Evolutionary conservation across 768 basidiomycete genomes (phyloP), one percentile per base, ranked within the genome.

Genomic region (Kwoniella newhampshirensis): DNA sequence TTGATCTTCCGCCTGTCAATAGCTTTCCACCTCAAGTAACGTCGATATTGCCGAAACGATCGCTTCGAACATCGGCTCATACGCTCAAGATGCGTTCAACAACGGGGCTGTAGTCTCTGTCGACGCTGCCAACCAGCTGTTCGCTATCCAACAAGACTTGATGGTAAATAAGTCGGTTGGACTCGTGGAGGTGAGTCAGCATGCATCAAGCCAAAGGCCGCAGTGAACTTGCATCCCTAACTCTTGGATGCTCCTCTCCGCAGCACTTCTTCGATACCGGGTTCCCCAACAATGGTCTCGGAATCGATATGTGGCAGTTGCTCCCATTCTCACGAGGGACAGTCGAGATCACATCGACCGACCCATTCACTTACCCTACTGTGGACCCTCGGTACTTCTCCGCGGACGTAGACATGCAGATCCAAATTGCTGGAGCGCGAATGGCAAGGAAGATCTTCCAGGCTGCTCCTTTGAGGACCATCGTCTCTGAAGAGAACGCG

Each of bases 371-470:
- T 57, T 66, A 78, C 23, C 85, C 85, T 5, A 69, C 81, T 41
- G 83, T 88, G 67, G 84, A 88, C 73, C 87, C 87, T 4, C 75
- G 81, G 57, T 87, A 87, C 74, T 81, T 86, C 51, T 59, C 66
- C 21, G 71, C 69, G 7, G 69, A 68, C 6, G 66, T 68, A 52
- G 71, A 73, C 51, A 67, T 68, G 30, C 62, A 73, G 35, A 70
- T 73, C 35, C 65, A 68, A 51, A 56, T 45, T 30, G 63, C 63
- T 30, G 86, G 83, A 28, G 71, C 85, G 53, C 84, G 84, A 74
- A 79, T 86, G 48, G 84, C 82, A 13, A 81, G 86, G 27, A 80
- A 69, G 51, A 68, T 87, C 42, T 84, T 81, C 2, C 64, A 78
- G 12, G 80, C 82, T 1, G 75, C 79, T 2, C 86, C 87, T 0